Percentiles rank a stretch among this genome's conserved stretches.
phyloP scores from a whole-genome alignment of 2,329 filamentous ascomycete species.

The Scortechinia acanthostroma region DNA sequence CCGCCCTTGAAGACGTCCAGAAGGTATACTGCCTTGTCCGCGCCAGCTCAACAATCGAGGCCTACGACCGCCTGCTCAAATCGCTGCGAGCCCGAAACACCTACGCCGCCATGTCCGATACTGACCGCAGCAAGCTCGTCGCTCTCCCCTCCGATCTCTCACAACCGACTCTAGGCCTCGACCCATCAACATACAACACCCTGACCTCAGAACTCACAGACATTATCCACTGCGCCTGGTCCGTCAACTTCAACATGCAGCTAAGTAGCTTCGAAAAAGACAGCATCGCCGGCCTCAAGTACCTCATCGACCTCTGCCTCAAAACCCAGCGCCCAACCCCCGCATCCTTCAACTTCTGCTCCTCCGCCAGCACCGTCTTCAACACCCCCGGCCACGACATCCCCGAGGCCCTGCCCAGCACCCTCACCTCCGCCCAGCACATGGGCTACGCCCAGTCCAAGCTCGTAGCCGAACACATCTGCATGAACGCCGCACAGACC shows the following conservation, averaged over 20 bases:
- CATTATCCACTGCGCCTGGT: conserved; percentile 44
- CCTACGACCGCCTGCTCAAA: neutral
- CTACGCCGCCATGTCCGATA: too few relatives aligned
- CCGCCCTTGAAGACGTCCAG: neutral
- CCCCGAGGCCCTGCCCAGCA: conserved; percentile 9
- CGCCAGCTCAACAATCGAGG: conserved; percentile 25
- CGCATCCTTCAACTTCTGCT: conserved; percentile 37
- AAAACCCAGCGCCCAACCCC: conserved; percentile 15
- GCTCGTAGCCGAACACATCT: conserved; percentile 17
- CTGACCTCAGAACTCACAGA: conserved; percentile 29
- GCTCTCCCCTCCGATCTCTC: too few relatives aligned
- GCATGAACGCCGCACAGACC: conserved; percentile 12
- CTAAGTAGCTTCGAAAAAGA: conserved; percentile 32
- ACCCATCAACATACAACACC: conserved; percentile 18
- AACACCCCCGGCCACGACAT: conserved; percentile 6
- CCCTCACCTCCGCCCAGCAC: conserved; percentile 8
- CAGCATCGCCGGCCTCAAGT: conserved; percentile 31
- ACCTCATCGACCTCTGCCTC: conserved; percentile 34
- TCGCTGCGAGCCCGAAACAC: conserved; percentile 21
- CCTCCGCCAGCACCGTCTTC: conserved; percentile 34
- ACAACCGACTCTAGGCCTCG: conserved; percentile 11
- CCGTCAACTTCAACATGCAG: conserved; percentile 43
- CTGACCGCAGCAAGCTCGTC: too few relatives aligned
- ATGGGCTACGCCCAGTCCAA: conserved; percentile 23
- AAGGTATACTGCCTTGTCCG: neutral